phyloP scores from a whole-genome alignment of 2,329 filamentous ascomycete genomes.

The Mollisiaceae sp. region DNA sequence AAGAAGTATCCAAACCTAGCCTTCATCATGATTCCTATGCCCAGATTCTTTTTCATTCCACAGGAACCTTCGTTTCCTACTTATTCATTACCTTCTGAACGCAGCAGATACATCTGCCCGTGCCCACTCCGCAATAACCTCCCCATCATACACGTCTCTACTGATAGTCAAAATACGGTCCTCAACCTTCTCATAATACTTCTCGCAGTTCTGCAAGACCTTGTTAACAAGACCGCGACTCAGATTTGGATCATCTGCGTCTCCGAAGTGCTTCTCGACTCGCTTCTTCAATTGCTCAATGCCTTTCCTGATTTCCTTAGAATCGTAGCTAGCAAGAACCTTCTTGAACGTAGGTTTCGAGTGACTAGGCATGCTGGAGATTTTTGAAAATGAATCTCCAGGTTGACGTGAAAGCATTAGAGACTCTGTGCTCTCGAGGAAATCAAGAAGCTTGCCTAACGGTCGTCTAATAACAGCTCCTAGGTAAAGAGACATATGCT shows the following conservation, averaged over 20 bases:
- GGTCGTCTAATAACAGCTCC: slow-evolving; percentile 87
- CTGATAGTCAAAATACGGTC: slow-evolving; percentile 63
- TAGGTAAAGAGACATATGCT: slow-evolving; percentile 88
- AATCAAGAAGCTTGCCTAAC: slow-evolving; percentile 88
- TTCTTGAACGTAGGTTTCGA: slow-evolving; percentile 85
- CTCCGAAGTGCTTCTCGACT: slow-evolving; percentile 96
- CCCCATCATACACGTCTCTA: slow-evolving; percentile 67
- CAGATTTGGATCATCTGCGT: slow-evolving; percentile 73
- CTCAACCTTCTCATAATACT: slow-evolving; percentile 66
- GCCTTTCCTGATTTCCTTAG: slow-evolving; percentile 86
- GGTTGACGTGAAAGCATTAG: slow-evolving; percentile 62
- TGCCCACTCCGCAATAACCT: slow-evolving; percentile 71
- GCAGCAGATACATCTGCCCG: slow-evolving; percentile 64
- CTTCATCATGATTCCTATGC: background rate
- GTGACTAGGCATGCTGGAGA: slow-evolving; percentile 83
- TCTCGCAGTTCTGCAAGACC: slow-evolving; percentile 65
- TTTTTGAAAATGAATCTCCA: slow-evolving; percentile 63
- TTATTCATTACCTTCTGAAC: slow-evolving; percentile 47
- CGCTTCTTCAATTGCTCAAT: slow-evolving; percentile 87
- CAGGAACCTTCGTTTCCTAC: background rate
- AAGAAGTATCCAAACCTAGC: background rate
- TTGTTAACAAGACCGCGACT: slow-evolving; percentile 58
- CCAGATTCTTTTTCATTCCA: background rate
- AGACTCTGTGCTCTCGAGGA: slow-evolving; percentile 86
- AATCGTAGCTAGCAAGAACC: slow-evolving; percentile 78